phyloP scores from a whole-genome alignment of 2,329 filamentous ascomycete genomes.

The Trichoderma simmonsii region DNA sequence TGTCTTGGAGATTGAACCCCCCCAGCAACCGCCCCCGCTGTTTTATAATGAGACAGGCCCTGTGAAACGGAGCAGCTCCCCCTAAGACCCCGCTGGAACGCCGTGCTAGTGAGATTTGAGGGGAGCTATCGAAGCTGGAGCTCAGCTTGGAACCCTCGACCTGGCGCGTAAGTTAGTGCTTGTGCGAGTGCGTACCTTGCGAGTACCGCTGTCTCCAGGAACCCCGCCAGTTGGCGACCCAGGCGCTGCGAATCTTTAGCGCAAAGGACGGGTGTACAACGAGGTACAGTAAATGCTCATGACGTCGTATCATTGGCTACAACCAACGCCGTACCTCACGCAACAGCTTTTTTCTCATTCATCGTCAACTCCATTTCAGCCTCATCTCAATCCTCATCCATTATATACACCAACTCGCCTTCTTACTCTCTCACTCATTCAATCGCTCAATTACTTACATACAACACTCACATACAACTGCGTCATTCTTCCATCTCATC shows the following conservation, averaged over 20 bases:
- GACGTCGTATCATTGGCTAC: not conserved
- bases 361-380: not conserved
- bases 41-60: constrained; percentile 11
- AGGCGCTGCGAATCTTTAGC: not conserved
- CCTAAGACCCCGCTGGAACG: constrained; percentile 6
- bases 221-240: constrained; percentile 3
- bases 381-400: not conserved
- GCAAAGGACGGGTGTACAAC: not conserved
- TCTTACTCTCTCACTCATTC: not conserved
- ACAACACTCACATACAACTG: not conserved
- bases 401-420: no score
- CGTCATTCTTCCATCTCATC: not conserved
- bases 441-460: not conserved
- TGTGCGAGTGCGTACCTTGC: not conserved
- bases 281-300: not conserved
- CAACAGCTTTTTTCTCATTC: no score
- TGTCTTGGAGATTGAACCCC: no score
- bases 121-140: not conserved
- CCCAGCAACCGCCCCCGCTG: not conserved
- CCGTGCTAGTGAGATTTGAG: not conserved
- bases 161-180: not conserved
- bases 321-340: not conserved
- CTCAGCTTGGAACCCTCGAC: not conserved
- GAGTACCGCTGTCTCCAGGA: not conserved
- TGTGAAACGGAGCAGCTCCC: not conserved